Evolutionary conservation across 306 rosid species (phyloP).

Genomic region (Psophocarpus tetragonolobus): DNA sequence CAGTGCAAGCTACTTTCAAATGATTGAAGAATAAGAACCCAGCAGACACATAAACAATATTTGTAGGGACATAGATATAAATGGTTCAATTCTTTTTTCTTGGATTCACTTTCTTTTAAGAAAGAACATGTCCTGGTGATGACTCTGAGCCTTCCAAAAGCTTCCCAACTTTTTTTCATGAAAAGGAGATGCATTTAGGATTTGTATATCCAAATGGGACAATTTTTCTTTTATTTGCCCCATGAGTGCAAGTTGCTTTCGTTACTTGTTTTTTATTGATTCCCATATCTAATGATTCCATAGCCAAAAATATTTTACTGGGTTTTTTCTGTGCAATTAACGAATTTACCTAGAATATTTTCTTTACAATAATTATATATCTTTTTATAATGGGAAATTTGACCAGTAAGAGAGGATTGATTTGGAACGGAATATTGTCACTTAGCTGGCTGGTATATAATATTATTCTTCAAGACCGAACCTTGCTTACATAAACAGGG

Average conservation of each 20-base stretch:
- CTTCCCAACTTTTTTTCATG: constrained; percentile 23
- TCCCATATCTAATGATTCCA: constrained; percentile 37
- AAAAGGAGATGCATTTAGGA: constrained; percentile 39
- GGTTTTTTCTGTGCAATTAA: not conserved
- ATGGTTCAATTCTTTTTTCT: constrained; percentile 30
- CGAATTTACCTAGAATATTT: not conserved
- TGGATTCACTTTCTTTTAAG: constrained; percentile 38
- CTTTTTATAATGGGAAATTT: not conserved
- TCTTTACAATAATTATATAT: not conserved
- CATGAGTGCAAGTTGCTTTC: constrained; percentile 32
- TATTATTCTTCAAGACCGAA: not conserved
- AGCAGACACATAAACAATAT: constrained; percentile 12
- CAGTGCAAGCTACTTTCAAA: constrained; percentile 37
- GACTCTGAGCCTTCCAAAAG: constrained; percentile 29
- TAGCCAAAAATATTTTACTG: not conserved
- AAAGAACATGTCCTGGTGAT: constrained; percentile 36
- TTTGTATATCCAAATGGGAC: constrained; percentile 36
- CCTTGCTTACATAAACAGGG: not conserved
- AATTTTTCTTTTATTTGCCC: constrained; percentile 26
- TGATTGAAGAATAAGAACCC: constrained; percentile 52
- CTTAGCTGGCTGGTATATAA: not conserved
- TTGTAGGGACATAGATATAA: constrained; percentile 13
- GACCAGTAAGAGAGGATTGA: constrained; percentile 13
- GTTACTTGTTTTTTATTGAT: constrained; percentile 9
- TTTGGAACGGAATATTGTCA: not conserved